Percentiles rank a stretch among this genome's conserved stretches.
These are phyloP conservation scores for Drosera capensis DNA, from an alignment of 148 eudicot genomes.

Conservation along the genomic window DNA sequence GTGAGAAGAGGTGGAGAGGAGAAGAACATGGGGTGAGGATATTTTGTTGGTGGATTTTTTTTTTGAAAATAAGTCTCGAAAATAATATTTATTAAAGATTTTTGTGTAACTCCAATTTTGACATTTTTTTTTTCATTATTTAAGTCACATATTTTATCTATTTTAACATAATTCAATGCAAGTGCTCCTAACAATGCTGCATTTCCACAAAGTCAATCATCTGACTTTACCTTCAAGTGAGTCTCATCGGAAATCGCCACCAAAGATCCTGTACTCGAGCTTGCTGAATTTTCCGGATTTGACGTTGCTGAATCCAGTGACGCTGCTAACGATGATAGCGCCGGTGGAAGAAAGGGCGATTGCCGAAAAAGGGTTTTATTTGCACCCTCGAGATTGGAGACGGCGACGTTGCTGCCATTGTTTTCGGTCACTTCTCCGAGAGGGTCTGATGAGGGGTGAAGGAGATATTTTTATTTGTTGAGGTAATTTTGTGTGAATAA, in stretches of 20 bases:
- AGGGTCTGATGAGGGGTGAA: background rate
- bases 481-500: background rate
- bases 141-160: too few species aligned
- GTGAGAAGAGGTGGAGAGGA: too few species aligned
- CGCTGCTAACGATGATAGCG: slow-evolving; percentile 37
- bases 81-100: too few species aligned
- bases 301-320: slow-evolving; percentile 36
- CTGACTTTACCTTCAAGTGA: slow-evolving; percentile 7
- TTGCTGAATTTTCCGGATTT: slow-evolving; percentile 64
- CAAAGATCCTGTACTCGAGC: slow-evolving; percentile 51
- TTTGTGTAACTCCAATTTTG: too few species aligned
- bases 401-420: slow-evolving; percentile 42
- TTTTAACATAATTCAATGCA: slow-evolving; percentile 12
- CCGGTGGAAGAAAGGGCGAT: slow-evolving; percentile 40
- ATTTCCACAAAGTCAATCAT: slow-evolving; percentile 16
- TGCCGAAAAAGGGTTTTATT: slow-evolving; percentile 36
- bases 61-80: too few species aligned
- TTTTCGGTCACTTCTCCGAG: slow-evolving; percentile 60
- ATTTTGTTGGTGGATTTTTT: too few species aligned
- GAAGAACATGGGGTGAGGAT: too few species aligned
- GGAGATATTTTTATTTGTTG: background rate
- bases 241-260: slow-evolving; percentile 11
- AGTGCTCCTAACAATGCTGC: slow-evolving; percentile 39
- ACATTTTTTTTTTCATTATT: too few species aligned
- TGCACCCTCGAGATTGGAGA: slow-evolving; percentile 47